Base-by-base conservation (phyloP, 257 asterid genomes). In the Lithospermum erythrorhizon region DNA sequence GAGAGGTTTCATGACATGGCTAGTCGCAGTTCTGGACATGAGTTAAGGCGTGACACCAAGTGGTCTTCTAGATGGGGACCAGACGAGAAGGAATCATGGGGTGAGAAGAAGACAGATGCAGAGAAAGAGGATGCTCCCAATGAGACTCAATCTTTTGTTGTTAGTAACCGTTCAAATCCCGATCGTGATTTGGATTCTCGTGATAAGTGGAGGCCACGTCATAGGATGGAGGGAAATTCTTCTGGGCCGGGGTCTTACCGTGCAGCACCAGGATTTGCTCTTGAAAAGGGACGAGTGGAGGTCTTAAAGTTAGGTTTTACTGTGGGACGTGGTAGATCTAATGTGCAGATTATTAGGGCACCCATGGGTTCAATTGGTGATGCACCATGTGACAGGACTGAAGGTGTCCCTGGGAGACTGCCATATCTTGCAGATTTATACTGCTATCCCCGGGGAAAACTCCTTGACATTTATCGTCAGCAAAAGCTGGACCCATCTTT, bases 61-160 rank as follows among this genome's bases (percentile, higher is more conserved):
- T 93, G 98, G 98, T 79, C 97, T 55, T 73, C 84, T 30, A 80
- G 95, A 77, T 93, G 98, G 98, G 98, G 98, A 74, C 96, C 95
- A 62, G 95, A 93, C 55, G 96, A 93, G 64, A 93, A 86, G 81
- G 98, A 89, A 70, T 57, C 77, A 70, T 80, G 89, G 57, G 63
- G 71, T 63, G 96, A 86, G 69, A 89, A 85, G 67, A 79, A 64
- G 76, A 60, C 77, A 24, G 95, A 88, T 72, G 62, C 69, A 54
- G 97, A 89, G 72, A 93, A 86, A 85, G 97, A 82, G 68, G 97
- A 86, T 68, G 64, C 76, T 57, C 84, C 66, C 51, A 61, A 45
- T 68, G 98, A 89, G 62, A 73, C 57, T 60, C 97, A 89, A 65
- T 62, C 96, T 59, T 61, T 70, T 68, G 79, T 75, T 51, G 68